These are phyloP conservation scores for Aspergillus novoparasiticus DNA, from an alignment of 2,329 filamentous ascomycete genomes.

Conservation along the genomic window DNA sequence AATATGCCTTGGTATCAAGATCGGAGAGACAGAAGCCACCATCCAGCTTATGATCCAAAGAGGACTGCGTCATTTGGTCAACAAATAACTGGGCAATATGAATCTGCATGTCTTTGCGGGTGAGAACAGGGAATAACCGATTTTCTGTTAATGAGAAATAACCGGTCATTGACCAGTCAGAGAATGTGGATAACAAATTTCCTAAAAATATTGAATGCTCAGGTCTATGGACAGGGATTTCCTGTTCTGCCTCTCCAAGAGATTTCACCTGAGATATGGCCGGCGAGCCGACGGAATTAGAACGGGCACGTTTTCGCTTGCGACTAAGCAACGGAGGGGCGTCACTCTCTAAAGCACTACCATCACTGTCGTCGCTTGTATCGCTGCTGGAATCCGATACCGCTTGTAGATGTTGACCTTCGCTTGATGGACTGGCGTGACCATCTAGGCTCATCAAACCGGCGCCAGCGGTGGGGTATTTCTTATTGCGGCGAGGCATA, in stretches of 20 bases:
- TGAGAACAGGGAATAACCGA: conserved; percentile 34
- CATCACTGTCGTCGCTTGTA: conserved; percentile 32
- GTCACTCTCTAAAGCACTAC: conserved; percentile 24
- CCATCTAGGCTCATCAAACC: conserved; percentile 10
- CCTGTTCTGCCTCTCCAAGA: conserved; percentile 22
- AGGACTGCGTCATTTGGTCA: conserved; percentile 49
- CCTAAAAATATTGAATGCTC: conserved; percentile 41
- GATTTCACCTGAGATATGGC: conserved; percentile 33
- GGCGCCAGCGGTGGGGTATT: not conserved
- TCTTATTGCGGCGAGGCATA: conserved; percentile 31
- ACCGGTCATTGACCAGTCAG: conserved; percentile 43
- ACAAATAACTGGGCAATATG: conserved; percentile 45
- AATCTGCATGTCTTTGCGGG: conserved; percentile 39
- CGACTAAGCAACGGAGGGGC: conserved; percentile 25
- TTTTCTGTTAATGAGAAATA: conserved; percentile 41
- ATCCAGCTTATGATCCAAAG: conserved; percentile 40
- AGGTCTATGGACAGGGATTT: conserved; percentile 21
- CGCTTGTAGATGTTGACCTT: conserved; percentile 19
- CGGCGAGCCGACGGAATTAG: conserved; percentile 33
- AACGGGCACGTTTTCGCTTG: conserved; percentile 41
- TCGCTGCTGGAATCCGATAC: conserved; percentile 31
- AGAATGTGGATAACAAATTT: conserved; percentile 41
- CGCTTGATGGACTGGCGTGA: conserved; percentile 12
- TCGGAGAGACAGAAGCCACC: conserved; percentile 28
- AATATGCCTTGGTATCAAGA: conserved; percentile 29